phyloP scores from a whole-genome alignment of 2,329 filamentous ascomycete species.

The Xylariaceae sp. region DNA sequence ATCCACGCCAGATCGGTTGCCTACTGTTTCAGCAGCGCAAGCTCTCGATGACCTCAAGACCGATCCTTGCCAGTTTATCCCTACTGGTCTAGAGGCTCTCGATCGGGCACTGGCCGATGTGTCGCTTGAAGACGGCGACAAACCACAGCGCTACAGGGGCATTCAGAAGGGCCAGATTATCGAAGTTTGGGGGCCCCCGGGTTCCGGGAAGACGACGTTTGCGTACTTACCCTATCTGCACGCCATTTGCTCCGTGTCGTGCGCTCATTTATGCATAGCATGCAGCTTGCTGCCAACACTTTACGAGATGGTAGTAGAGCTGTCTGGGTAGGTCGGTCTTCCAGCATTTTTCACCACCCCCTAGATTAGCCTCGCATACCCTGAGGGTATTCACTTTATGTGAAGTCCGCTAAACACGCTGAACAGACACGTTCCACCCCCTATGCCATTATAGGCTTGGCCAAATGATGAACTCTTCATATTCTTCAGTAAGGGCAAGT shows the following conservation, averaged over 20 bases:
- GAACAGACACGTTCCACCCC: conserved; percentile 54
- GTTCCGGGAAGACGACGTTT: conserved; percentile 83
- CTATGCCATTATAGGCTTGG: conserved; percentile 48
- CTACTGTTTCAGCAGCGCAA: conserved; percentile 78
- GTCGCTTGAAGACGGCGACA: conserved; percentile 19
- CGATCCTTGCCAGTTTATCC: conserved; percentile 57
- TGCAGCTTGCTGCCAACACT: conserved; percentile 72
- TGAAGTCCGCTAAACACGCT: conserved; percentile 22
- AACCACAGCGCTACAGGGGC: conserved; percentile 54
- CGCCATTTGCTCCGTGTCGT: background rate
- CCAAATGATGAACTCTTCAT: conserved; percentile 34
- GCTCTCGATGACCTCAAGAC: conserved; percentile 67
- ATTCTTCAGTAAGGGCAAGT: conserved; percentile 15
- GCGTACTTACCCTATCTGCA: conserved; percentile 58
- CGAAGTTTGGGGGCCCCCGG: conserved; percentile 88
- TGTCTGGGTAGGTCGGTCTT: conserved; percentile 75
- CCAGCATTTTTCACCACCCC: background rate
- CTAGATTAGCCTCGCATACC: background rate
- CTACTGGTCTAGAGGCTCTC: conserved; percentile 62
- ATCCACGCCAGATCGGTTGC: conserved; percentile 68
- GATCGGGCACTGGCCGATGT: conserved; percentile 55
- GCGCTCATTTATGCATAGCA: conserved; percentile 53
- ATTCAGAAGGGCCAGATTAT: conserved; percentile 79
- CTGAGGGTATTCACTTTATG: conserved; percentile 6
- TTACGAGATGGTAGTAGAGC: conserved; percentile 68